Percentiles rank a stretch among this genome's conserved stretches.
These are phyloP conservation scores for Carex myosuroides DNA, from an alignment of 176 grass and related monocot genomes.

Conservation along the genomic window DNA sequence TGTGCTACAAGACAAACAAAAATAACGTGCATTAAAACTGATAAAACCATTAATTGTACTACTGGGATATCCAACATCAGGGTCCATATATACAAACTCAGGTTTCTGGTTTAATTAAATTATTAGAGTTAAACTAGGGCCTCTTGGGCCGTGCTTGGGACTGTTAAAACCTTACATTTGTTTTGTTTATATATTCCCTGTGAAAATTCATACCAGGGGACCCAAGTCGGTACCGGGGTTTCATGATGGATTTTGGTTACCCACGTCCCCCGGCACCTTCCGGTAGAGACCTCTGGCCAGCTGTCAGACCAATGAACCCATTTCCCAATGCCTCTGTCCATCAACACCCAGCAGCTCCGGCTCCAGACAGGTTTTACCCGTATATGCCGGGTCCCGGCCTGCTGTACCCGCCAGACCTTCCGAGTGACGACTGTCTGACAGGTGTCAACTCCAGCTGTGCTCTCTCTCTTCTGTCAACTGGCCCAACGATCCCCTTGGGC, in stretches of 20 bases:
- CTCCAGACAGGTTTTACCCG: constrained; percentile 7
- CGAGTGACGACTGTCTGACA: constrained; percentile 14
- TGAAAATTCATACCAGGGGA: constrained; percentile 10
- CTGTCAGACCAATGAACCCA: constrained; percentile 5
- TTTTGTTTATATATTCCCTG: not conserved
- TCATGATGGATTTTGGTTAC: constrained; percentile 34
- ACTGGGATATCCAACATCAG: not conserved
- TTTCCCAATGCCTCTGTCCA: not conserved
- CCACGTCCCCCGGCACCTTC: constrained; percentile 2
- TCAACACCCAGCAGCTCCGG: not conserved
- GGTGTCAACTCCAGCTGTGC: constrained; percentile 43
- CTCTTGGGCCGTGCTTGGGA: not conserved
- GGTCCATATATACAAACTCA: too few species aligned
- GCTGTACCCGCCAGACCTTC: constrained; percentile 18
- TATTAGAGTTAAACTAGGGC: not conserved
- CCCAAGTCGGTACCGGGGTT: constrained; percentile 28
- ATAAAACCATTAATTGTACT: not conserved
- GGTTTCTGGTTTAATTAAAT: not conserved
- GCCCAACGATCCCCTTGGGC: constrained; percentile 15
- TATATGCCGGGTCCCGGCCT: constrained; percentile 16
- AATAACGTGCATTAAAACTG: not conserved
- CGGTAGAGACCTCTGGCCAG: constrained; percentile 29
- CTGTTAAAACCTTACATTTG: not conserved
- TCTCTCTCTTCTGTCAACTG: constrained; percentile 57
- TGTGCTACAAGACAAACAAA: not conserved